Percentiles rank a stretch among this genome's conserved stretches.
phyloP scores from a whole-genome alignment of 768 basidiomycete species.

The Lactarius psammicola region DNA sequence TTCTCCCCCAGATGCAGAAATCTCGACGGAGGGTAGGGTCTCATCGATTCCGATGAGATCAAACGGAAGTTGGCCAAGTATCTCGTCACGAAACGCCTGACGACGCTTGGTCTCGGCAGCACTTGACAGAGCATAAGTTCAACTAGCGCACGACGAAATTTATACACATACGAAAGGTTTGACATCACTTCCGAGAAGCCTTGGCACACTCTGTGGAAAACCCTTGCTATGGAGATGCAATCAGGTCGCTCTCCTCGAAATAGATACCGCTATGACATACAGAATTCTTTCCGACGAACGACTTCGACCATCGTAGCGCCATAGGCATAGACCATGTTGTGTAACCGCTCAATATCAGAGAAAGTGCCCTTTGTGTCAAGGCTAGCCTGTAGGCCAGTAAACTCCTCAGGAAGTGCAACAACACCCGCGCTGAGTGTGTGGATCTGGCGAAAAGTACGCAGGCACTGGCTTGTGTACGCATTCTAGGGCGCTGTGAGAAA shows the following conservation, averaged over 20 bases:
- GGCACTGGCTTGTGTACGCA: conserved; percentile 60
- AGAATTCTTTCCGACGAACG: conserved; percentile 84
- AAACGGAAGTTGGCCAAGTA: conserved; percentile 84
- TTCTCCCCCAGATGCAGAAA: conserved; percentile 61
- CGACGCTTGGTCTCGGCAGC: conserved; percentile 77
- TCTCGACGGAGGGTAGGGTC: conserved; percentile 70
- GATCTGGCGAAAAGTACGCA: conserved; percentile 68
- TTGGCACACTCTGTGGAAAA: conserved; percentile 77
- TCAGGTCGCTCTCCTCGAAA: not conserved
- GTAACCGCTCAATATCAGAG: conserved; percentile 84
- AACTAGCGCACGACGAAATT: not conserved
- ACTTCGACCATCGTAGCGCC: conserved; percentile 88
- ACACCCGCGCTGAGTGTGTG: conserved; percentile 79
- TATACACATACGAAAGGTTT: conserved; percentile 65
- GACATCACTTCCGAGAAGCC: conserved; percentile 83
- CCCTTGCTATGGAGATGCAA: conserved; percentile 49
- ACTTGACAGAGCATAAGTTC: conserved; percentile 38
- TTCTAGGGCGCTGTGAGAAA: conserved; percentile 48
- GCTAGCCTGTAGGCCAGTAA: conserved; percentile 64
- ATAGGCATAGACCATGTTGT: conserved; percentile 89
- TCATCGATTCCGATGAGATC: conserved; percentile 78
- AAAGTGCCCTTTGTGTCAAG: conserved; percentile 77
- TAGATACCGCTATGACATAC: conserved; percentile 42
- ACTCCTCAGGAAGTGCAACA: conserved; percentile 61
- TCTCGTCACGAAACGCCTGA: conserved; percentile 76